Conservation (phyloP, 345 rosid species). For the Turnera subulata region DNA sequence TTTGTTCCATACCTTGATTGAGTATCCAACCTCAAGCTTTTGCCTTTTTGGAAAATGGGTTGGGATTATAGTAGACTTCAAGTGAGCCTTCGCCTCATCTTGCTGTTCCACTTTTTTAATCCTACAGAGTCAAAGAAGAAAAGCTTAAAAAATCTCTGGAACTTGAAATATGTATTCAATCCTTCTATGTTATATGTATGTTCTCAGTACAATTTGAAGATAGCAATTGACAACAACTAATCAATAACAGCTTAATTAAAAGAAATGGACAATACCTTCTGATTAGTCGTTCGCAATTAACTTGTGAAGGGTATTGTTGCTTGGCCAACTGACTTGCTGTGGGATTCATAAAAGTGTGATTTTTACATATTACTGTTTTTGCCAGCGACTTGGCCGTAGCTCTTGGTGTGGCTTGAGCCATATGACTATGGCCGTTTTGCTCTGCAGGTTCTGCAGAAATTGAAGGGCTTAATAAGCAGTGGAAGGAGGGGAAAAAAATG, state of each 20-base stretch:
- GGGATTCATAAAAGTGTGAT: conserved; percentile 71
- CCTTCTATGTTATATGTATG: too few relatives aligned
- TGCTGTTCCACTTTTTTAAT: conserved; percentile 31
- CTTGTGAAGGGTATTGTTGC: conserved; percentile 41
- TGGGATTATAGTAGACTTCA: conserved; percentile 33
- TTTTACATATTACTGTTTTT: conserved; percentile 31
- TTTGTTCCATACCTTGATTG: conserved; percentile 47
- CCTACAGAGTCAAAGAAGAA: conserved; percentile 28
- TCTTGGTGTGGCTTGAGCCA: conserved; percentile 16
- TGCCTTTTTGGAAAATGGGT: conserved; percentile 61
- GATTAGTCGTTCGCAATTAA: conserved; percentile 33
- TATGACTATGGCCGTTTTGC: conserved; percentile 5
- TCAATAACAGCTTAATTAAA: conserved; percentile 1
- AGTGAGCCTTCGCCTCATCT: conserved; percentile 32
- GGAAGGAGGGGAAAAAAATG: too few relatives aligned
- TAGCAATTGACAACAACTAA: background rate
- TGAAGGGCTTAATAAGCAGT: background rate
- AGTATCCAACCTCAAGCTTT: conserved; percentile 76
- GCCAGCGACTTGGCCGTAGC: conserved; percentile 15
- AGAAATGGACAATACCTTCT: conserved; percentile 37
- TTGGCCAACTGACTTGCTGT: conserved; percentile 87
- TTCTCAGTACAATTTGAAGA: conserved; percentile 3
- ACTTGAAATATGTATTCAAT: too few relatives aligned
- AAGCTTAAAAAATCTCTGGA: too few relatives aligned
- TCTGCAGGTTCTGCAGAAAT: conserved; percentile 20